Evolutionary conservation across 495 filamentous ascomycete species (phyloP), one percentile per base, ranked within the genome.

Genomic region (Neurospora discreta): DNA sequence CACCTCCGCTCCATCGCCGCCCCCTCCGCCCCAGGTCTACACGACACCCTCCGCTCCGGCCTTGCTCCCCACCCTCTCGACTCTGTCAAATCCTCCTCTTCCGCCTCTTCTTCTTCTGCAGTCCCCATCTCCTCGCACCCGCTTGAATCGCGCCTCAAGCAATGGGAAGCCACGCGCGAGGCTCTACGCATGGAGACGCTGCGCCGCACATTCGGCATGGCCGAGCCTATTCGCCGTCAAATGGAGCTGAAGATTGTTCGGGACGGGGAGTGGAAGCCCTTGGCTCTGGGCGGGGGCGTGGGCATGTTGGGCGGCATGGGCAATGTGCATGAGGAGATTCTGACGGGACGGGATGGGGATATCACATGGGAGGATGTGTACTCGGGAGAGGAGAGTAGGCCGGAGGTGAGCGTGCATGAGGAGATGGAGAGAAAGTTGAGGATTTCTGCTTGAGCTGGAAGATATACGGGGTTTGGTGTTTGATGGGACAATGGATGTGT

Each of bases 341-440:
- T 98, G 80, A 84, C 80, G 52, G 93, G 94, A n/a, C 82, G 89
- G 78, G 93, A 97, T 82, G 77, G 83, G 26, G 89, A 87, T 77
- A 83, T 94, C 78, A 86, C 83, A 11, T 98, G 94, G 94, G 94
- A 98, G 88, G 94, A 97, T 87, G 89, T 99, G 30, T 99, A 90
- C 81, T 88, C 81, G 16, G 89, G 90, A 76, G 82, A 92, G 84
- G 92, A 87, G 82, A 87, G 80, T 83, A 89, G 90, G 73, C 87
- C 88, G 72, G 80, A 87, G 18, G 88, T 91, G 39, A 82, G 89
- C 69, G 90, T 97, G 79, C 94, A 97, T 72, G 89, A 91, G 73
- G 95, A 98, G 88, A 94, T 98, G 90, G 95, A 98, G 90, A 86
- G 88, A 82, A 90, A 92, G 84, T 79, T 97, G 80, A 86, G 83